These are phyloP conservation scores for Saccharum spontaneum DNA, from an alignment of 176 grass and related monocot genomes.

Conservation along the genomic window DNA sequence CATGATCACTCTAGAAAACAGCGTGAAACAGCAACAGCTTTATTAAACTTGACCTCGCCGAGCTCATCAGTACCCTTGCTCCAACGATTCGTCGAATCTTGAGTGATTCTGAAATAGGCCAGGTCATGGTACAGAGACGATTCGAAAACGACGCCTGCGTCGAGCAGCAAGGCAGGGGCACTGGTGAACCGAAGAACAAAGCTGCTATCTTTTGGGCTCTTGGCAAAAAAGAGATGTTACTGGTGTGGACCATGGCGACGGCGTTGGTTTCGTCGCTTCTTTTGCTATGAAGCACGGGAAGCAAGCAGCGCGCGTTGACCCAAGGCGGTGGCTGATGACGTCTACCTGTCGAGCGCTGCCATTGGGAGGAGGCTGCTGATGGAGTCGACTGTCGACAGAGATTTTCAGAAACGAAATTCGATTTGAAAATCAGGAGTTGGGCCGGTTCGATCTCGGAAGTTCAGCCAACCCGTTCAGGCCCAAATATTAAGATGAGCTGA, in stretches of 20 bases:
- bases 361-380: too few relatives aligned
- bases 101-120: neutral
- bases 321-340: too few relatives aligned
- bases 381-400: neutral
- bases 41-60: neutral
- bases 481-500: neutral
- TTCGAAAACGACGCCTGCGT: neutral
- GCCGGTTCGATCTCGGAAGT: neutral
- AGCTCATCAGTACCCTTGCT: neutral
- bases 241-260: neutral
- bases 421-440: neutral
- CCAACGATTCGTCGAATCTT: neutral
- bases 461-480: neutral
- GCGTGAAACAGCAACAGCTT: neutral
- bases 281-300: neutral
- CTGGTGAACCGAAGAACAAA: neutral
- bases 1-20: neutral
- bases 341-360: too few relatives aligned
- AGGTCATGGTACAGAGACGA: neutral
- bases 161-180: neutral
- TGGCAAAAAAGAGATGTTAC: neutral
- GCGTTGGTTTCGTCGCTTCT: neutral
- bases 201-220: neutral
- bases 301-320: neutral
- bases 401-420: neutral